These are phyloP conservation scores for Pisolithus orientalis DNA, from an alignment of 768 basidiomycete genomes.

Conservation along the genomic window DNA sequence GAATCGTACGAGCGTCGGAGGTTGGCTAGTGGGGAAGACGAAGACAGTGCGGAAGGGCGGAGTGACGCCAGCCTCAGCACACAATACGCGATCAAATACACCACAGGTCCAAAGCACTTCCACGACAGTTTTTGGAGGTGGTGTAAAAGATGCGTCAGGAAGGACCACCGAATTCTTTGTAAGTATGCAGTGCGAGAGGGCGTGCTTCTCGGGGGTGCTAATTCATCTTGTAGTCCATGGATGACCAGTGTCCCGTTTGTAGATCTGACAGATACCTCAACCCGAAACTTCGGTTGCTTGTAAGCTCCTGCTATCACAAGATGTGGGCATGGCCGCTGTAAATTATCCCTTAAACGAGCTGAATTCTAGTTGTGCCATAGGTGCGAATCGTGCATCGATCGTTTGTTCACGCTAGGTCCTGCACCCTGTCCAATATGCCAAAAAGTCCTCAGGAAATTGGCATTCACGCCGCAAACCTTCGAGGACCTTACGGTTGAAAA, in stretches of 20 bases:
- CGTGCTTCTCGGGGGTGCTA: slow-evolving; percentile 2
- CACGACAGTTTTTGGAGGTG: slow-evolving; percentile 69
- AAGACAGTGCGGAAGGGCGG: slow-evolving; percentile 70
- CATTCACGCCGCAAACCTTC: slow-evolving; percentile 94
- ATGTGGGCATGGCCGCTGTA: slow-evolving; percentile 49
- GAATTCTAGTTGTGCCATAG: slow-evolving; percentile 34
- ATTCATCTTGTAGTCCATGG: slow-evolving; percentile 54
- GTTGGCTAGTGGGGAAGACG: slow-evolving; percentile 71
- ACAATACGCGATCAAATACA: slow-evolving; percentile 55
- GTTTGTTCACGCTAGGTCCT: slow-evolving; percentile 91
- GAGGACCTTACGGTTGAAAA: slow-evolving; percentile 91
- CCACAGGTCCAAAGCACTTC: slow-evolving; percentile 70
- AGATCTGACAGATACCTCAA: slow-evolving; percentile 95
- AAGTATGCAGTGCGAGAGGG: slow-evolving; percentile 21
- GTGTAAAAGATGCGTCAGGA: slow-evolving; percentile 82
- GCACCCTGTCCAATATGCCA: slow-evolving; percentile 94
- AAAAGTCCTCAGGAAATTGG: slow-evolving; percentile 81
- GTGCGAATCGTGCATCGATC: slow-evolving; percentile 98
- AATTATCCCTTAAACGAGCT: slow-evolving; percentile 3
- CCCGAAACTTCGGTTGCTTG: slow-evolving; percentile 86
- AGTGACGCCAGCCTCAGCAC: slow-evolving; percentile 31
- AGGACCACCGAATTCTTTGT: slow-evolving; percentile 79
- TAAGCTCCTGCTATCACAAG: slow-evolving; percentile 97
- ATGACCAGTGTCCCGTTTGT: slow-evolving; percentile 96
- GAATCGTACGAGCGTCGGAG: slow-evolving; percentile 21